Evolutionary conservation across 306 rosid genomes (phyloP).

Genomic region (Acacia acuminata): DNA sequence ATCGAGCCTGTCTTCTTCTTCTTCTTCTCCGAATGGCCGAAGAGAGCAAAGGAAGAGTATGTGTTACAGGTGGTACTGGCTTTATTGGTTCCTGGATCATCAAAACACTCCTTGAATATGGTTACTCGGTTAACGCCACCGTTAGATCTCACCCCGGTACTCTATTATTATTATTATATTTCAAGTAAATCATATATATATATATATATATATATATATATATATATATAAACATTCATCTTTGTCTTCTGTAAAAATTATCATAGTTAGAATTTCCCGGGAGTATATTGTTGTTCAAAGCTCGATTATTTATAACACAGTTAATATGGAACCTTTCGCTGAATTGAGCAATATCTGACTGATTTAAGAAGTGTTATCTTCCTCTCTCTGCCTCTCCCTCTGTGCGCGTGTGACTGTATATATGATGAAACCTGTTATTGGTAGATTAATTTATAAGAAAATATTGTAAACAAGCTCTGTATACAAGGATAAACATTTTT

Average conservation of each 20-base stretch:
- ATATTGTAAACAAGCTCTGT: neutral
- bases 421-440: too few relatives aligned
- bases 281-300: neutral
- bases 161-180: neutral
- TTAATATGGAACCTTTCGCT: neutral
- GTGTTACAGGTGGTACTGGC: neutral
- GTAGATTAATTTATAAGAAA: neutral
- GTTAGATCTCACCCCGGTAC: neutral
- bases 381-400: neutral
- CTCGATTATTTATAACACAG: neutral
- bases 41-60: neutral
- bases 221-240: neutral
- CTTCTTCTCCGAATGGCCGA: neutral
- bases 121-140: neutral
- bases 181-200: neutral
- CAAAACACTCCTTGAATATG: neutral
- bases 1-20: neutral
- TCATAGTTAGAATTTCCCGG: neutral
- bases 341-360: neutral
- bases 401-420: neutral
- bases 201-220: neutral
- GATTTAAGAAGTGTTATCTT: too few relatives aligned
- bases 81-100: neutral
- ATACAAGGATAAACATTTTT: neutral
- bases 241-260: neutral